Conservation (phyloP, 2,329 filamentous ascomycete species). For the Penicillium sp. region DNA sequence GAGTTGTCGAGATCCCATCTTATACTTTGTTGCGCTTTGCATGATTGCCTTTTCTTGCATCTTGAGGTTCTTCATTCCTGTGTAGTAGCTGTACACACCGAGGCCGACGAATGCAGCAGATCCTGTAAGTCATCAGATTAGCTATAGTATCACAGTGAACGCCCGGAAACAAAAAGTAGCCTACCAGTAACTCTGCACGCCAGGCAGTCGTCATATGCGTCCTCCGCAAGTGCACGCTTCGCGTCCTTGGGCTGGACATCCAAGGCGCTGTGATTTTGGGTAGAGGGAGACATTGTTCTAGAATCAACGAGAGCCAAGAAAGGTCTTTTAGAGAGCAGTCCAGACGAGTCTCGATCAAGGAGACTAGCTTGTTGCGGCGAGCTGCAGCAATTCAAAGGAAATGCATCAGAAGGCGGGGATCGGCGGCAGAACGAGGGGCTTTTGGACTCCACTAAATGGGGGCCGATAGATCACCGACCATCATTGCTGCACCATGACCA, state of each 20-base stretch:
- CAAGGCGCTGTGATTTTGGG: slow-evolving; percentile 35
- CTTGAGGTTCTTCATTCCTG: slow-evolving; percentile 63
- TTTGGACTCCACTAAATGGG: no score
- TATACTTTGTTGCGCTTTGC: slow-evolving; percentile 60
- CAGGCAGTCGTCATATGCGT: slow-evolving; percentile 54
- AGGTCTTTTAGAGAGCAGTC: no score
- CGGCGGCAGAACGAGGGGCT: slow-evolving; percentile 32
- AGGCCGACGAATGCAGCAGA: slow-evolving; percentile 67
- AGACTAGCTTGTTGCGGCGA: slow-evolving; percentile 1
- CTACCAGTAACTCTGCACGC: slow-evolving; percentile 63
- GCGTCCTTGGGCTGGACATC: slow-evolving; percentile 51
- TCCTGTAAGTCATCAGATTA: slow-evolving; percentile 43
- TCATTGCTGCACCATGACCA: no score
- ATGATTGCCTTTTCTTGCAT: slow-evolving; percentile 55
- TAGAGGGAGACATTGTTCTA: not conserved
- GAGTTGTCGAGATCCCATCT: slow-evolving; percentile 59
- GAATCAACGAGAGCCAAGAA: no score
- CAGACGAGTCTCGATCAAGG: no score
- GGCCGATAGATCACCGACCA: no score
- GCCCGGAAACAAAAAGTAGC: not conserved
- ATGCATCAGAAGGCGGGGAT: slow-evolving; percentile 25
- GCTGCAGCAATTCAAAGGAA: no score
- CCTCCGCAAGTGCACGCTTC: slow-evolving; percentile 46
- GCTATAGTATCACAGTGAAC: no score
- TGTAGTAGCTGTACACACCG: slow-evolving; percentile 67